Evolutionary conservation across 1,139 yeast genomes (phyloP).

Genomic region (Yamadazyma sp.): DNA sequence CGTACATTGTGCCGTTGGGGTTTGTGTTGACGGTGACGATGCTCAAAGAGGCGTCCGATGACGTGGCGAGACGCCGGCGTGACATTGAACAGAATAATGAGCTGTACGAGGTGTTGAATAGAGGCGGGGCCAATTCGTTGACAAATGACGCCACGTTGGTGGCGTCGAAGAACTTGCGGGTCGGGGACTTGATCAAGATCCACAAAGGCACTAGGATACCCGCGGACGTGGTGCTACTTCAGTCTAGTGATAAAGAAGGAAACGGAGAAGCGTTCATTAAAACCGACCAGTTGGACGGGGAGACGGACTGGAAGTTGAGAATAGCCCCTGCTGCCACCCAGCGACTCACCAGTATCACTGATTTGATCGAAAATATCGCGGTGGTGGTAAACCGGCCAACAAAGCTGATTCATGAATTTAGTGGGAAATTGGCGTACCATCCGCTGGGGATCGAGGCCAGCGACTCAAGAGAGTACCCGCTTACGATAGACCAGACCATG

Average conservation of each 20-base stretch:
- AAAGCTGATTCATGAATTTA: constrained; percentile 76
- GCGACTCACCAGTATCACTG: constrained; percentile 38
- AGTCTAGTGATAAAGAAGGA: constrained; percentile 66
- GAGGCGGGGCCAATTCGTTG: constrained; percentile 20
- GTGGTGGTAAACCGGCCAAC: constrained; percentile 76
- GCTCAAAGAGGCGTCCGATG: constrained; percentile 95
- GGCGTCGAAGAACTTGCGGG: constrained; percentile 67
- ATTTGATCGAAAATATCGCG: constrained; percentile 40
- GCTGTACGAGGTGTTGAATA: constrained; percentile 65
- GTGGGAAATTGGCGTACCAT: constrained; percentile 64
- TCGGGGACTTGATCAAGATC: constrained; percentile 82
- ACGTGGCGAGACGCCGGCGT: constrained; percentile 82
- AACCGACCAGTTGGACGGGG: constrained; percentile 98
- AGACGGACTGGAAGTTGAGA: constrained; percentile 96
- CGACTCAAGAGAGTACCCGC: constrained; percentile 51
- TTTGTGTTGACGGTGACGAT: constrained; percentile 91
- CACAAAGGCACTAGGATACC: constrained; percentile 88
- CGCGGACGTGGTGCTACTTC: constrained; percentile 84
- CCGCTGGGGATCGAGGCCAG: constrained; percentile 27
- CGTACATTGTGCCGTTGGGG: constrained; percentile 90
- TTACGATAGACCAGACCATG: constrained; percentile 84
- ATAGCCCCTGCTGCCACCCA: constrained; percentile 78
- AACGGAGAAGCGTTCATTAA: constrained; percentile 91
- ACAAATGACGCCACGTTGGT: constrained; percentile 37
- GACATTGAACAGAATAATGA: constrained; percentile 90